Evolutionary conservation across 1,139 yeast species (phyloP), one percentile per base, ranked within the genome.

Genomic region (Suhomyces panamericanus): DNA sequence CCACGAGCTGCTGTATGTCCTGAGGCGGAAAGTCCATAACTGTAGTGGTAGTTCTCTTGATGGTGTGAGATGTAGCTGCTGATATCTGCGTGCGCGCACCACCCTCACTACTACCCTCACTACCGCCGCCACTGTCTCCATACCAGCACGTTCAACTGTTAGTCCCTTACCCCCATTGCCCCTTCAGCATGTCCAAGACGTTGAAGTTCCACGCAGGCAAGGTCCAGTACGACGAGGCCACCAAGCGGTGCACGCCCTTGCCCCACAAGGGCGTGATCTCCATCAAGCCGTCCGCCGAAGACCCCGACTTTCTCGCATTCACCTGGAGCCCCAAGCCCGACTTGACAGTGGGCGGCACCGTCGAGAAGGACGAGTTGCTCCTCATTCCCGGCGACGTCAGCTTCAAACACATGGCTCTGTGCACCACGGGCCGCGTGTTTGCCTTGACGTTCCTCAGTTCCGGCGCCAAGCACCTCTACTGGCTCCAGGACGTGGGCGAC

Each of bases 311-410:
- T 55, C 70, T 58, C 49, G 75, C 71, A 50, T 73, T 74, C 53
- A 58, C 59, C 30, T 74, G 79, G 79, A 48, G 67, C 26, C 75
- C 78, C 35, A 73, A 72, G 49, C 51, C 61, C 30, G 57, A 57
- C 39, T 55, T 61, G 39, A 54, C 65, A 9, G 51, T 49, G 15
- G 52, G 55, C 13, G 63, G 68, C 15, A 69, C 68, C 15, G 62
- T 76, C 15, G 83, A 78, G 44, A 72, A 75, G 35, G 87, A 85
- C 46, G 95, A 87, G 56, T 73, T 90, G 53, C 77, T 90, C 54
- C 79, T 93, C 43, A 85, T 93, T 55, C 96, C 97, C 0, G 98
- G 97, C 2, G 98, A 93, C 60, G 95, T 91, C 35, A 81, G 85
- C 38, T 88, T 95, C 83, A 79, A 80, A 47, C 89, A 80, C 46